A percentile compares a stretch with the other conserved stretches of the same genome.
These are phyloP conservation scores for Apophysomyces sp. DNA, from an alignment of 371 early-diverging fungal genomes.

Conservation along the genomic window DNA sequence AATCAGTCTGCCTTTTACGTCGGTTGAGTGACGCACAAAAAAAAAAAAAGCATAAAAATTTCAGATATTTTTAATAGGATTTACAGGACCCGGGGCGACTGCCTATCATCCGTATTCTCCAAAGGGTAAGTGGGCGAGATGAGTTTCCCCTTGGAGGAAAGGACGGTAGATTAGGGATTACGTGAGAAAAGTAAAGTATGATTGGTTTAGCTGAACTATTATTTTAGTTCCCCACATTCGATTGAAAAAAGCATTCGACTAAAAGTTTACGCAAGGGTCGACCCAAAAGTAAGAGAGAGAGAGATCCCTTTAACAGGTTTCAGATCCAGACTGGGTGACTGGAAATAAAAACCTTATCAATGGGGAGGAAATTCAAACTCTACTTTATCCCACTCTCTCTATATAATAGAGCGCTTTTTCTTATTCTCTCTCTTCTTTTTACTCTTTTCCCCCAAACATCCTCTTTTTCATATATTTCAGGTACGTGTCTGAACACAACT, in stretches of 20 bases:
- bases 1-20: too few species aligned
- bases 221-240: not conserved
- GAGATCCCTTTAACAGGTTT: not conserved
- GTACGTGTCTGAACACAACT: not conserved
- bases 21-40: too few species aligned
- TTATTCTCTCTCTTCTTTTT: not conserved
- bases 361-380: not conserved
- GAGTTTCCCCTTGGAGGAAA: not conserved
- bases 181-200: not conserved
- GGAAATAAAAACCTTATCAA: not conserved
- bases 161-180: not conserved
- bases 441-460: constrained; percentile 9
- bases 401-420: not conserved
- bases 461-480: constrained; percentile 8
- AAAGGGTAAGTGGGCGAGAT: not conserved
- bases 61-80: too few species aligned
- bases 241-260: not conserved
- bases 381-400: not conserved
- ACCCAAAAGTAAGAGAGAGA: not conserved
- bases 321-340: constrained; percentile 1
- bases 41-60: too few species aligned
- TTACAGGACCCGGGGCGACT: too few species aligned
- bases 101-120: not conserved
- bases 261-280: not conserved
- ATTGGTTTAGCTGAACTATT: not conserved